phyloP scores from a whole-genome alignment of 768 basidiomycete genomes.

The Tremella mesenterica region DNA sequence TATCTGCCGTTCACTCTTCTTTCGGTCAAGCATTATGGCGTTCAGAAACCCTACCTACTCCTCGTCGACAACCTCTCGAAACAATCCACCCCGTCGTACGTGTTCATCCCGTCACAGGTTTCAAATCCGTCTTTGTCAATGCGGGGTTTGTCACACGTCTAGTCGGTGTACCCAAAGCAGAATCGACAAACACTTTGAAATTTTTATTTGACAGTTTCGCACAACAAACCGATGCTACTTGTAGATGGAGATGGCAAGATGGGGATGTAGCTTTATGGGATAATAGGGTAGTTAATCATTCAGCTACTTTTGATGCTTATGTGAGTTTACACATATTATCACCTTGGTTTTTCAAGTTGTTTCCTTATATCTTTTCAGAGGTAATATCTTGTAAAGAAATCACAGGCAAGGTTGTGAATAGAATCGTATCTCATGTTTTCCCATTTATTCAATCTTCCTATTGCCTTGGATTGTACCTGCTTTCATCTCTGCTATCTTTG shows the following conservation, averaged over 20 bases:
- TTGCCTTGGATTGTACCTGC: too few species aligned
- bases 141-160: constrained; percentile 74
- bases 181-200: constrained; percentile 63
- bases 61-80: constrained; percentile 54
- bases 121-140: constrained; percentile 76
- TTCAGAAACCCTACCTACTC: constrained; percentile 59
- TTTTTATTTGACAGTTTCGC: constrained; percentile 66
- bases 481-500: too few species aligned
- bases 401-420: too few species aligned
- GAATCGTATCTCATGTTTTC: too few species aligned
- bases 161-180: constrained; percentile 67
- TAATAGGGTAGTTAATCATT: constrained; percentile 67
- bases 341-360: too few species aligned
- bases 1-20: constrained; percentile 66
- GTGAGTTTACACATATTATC: constrained; percentile 13
- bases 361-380: too few species aligned
- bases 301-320: constrained; percentile 72
- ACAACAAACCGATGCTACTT: constrained; percentile 36
- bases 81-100: constrained; percentile 68
- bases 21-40: constrained; percentile 69
- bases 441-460: too few species aligned
- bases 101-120: constrained; percentile 74
- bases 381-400: too few species aligned
- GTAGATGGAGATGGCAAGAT: constrained; percentile 53
- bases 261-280: constrained; percentile 81